These are phyloP conservation scores for Helenozyma rhizophorensis DNA, from an alignment of 805 yeast genomes.

Conservation along the genomic window DNA sequence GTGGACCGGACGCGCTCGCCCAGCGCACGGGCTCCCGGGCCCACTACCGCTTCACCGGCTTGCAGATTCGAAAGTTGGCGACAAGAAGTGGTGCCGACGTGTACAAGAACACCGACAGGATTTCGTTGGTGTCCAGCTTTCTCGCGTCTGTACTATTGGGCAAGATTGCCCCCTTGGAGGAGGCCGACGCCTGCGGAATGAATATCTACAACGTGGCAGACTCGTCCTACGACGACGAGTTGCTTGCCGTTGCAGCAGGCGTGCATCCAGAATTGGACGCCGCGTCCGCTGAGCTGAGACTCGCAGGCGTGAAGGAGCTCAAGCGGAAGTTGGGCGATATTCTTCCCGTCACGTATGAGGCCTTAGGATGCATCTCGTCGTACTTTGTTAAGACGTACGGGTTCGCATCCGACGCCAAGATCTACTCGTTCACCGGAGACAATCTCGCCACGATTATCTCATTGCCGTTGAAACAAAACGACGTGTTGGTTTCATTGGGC, in stretches of 20 bases:
- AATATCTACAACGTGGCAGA: slow-evolving; percentile 72
- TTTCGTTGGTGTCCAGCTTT: slow-evolving; percentile 76
- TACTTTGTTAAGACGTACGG: slow-evolving; percentile 68
- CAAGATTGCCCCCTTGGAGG: slow-evolving; percentile 59
- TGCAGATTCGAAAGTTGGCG: slow-evolving; percentile 77
- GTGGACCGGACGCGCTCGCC: slow-evolving; percentile 59
- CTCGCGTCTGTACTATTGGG: slow-evolving; percentile 70
- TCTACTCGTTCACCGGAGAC: slow-evolving; percentile 85
- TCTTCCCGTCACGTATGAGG: slow-evolving; percentile 45
- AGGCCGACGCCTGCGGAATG: slow-evolving; percentile 92
- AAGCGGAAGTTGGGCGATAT: slow-evolving; percentile 51
- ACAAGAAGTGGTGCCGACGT: slow-evolving; percentile 46
- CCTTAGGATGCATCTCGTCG: slow-evolving; percentile 48
- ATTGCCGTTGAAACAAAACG: slow-evolving; percentile 71
- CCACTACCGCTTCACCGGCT: slow-evolving; percentile 85
- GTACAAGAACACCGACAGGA: slow-evolving; percentile 55
- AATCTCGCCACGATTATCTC: slow-evolving; percentile 85
- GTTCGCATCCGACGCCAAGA: slow-evolving; percentile 49
- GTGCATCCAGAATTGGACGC: slow-evolving; percentile 42
- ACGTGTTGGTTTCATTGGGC: slow-evolving; percentile 77
- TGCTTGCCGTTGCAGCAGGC: slow-evolving; percentile 54
- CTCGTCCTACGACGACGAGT: slow-evolving; percentile 50
- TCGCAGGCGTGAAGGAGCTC: slow-evolving; percentile 36
- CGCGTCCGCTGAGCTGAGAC: slow-evolving; percentile 15
- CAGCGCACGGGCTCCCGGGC: slow-evolving; percentile 78